Conservation (phyloP, 768 basidiomycete species). For the Cystobasidium onofrii region DNA sequence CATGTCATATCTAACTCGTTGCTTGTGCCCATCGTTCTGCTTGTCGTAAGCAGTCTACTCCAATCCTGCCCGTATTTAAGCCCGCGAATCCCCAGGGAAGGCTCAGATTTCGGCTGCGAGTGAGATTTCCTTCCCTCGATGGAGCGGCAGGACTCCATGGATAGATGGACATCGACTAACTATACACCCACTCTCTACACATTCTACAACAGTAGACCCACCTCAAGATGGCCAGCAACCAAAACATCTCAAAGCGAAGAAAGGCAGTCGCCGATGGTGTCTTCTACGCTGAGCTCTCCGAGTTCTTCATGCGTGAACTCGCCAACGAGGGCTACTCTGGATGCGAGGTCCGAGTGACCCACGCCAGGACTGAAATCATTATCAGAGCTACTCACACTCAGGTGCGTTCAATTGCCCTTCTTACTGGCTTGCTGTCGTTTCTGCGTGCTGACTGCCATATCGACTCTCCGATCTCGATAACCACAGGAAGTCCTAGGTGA, state of each 20-base stretch:
- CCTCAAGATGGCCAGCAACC: conserved; percentile 30
- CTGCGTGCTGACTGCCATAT: not conserved
- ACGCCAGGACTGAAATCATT: conserved; percentile 99
- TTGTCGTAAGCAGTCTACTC: too few species aligned
- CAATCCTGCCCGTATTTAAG: not conserved
- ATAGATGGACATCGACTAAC: too few species aligned
- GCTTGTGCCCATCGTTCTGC: too few species aligned
- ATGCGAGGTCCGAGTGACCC: conserved; percentile 98
- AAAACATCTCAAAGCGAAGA: conserved; percentile 42
- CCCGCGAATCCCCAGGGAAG: not conserved
- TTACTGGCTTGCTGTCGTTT: not conserved
- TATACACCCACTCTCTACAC: not conserved
- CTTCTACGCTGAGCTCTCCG: conserved; percentile 75
- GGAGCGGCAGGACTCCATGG: not conserved
- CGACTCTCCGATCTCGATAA: not conserved
- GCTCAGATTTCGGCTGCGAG: not conserved
- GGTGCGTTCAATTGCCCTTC: conserved; percentile 54
- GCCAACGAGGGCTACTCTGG: conserved; percentile 99
- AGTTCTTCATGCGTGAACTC: conserved; percentile 97
- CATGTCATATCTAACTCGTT: too few species aligned
- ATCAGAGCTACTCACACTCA: conserved; percentile 99
- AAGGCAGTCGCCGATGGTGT: conserved; percentile 37
- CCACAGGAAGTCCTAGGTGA: conserved; percentile 82
- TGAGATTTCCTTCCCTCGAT: not conserved
- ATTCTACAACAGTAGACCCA: not conserved